A percentile compares a stretch with the other conserved stretches of the same genome.
Evolutionary conservation across 176 grass and related monocot species (phyloP).

Genomic region (Musa schizocarpa): DNA sequence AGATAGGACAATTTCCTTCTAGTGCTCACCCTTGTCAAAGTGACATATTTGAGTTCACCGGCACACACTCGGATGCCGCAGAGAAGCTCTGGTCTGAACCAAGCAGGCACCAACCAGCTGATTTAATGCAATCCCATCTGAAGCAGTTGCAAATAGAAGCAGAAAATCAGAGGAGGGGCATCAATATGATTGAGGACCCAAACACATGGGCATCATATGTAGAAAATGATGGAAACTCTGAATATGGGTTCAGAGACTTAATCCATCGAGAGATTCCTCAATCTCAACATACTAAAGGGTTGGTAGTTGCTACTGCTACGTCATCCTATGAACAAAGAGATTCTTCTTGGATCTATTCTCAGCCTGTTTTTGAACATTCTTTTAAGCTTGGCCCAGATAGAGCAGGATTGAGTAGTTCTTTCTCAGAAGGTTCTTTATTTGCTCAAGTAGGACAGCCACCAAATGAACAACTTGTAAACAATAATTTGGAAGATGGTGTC

Average conservation of each 20-base stretch:
- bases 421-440: slow-evolving; percentile 47
- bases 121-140: slow-evolving; percentile 59
- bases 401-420: slow-evolving; percentile 36
- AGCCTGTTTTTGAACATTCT: slow-evolving; percentile 32
- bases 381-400: slow-evolving; percentile 39
- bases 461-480: slow-evolving; percentile 33
- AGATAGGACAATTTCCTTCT: slow-evolving; percentile 51
- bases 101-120: slow-evolving; percentile 62
- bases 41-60: slow-evolving; percentile 39
- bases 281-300: slow-evolving; percentile 21
- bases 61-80: slow-evolving; percentile 43
- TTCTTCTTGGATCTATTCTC: slow-evolving; percentile 52
- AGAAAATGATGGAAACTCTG: slow-evolving; percentile 35
- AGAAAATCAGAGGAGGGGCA: slow-evolving; percentile 54
- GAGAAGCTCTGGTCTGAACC: slow-evolving; percentile 74
- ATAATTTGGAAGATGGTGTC: slow-evolving; percentile 30
- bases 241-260: slow-evolving; percentile 58
- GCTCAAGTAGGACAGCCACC: slow-evolving; percentile 28
- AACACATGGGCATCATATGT: slow-evolving; percentile 49
- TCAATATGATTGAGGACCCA: slow-evolving; percentile 58
- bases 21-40: slow-evolving; percentile 49
- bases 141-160: slow-evolving; percentile 73
- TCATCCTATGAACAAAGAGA: slow-evolving; percentile 57
- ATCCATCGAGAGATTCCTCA: slow-evolving; percentile 62
- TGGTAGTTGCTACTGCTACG: slow-evolving; percentile 38